Evolutionary conservation across 1,284 basidiomycete species (phyloP).

Genomic region (Ceratorhiza oryzae-sativae): DNA sequence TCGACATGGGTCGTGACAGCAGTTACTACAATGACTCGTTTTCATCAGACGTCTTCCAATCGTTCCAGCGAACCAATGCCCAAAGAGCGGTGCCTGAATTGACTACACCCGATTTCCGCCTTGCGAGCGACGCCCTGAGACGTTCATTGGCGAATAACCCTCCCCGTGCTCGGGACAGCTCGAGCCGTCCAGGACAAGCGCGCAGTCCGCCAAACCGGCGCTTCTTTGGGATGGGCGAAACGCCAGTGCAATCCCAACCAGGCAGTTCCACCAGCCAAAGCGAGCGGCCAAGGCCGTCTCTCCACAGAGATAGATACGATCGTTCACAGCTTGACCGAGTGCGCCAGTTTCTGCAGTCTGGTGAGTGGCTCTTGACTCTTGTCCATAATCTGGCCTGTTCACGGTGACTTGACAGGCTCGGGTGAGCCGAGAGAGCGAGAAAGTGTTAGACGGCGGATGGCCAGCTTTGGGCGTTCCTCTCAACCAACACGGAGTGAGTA

Average conservation of each 20-base stretch:
- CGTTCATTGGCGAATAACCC: conserved; percentile 1
- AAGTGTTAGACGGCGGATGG: conserved; percentile 6
- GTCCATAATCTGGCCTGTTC: not conserved
- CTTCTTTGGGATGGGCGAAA: conserved; percentile 14
- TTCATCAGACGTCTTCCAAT: conserved; percentile 19
- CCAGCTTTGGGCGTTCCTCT: conserved; percentile 8
- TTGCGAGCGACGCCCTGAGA: conserved; percentile 1
- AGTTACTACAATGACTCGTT: conserved; percentile 7
- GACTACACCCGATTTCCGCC: conserved; percentile 11
- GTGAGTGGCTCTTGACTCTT: not conserved
- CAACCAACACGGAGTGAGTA: conserved; percentile 24
- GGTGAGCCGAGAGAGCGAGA: conserved; percentile 11
- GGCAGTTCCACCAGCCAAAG: conserved; percentile 4
- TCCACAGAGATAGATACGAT: conserved; percentile 14
- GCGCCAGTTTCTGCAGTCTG: conserved; percentile 23
- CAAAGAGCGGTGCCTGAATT: not conserved
- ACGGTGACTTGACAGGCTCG: conserved; percentile 6
- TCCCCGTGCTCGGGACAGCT: not conserved
- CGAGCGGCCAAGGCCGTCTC: not conserved
- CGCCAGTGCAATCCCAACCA: not conserved
- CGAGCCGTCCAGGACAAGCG: not conserved
- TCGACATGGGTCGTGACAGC: not conserved
- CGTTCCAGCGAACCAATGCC: not conserved
- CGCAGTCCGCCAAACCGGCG: not conserved
- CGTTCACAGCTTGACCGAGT: conserved; percentile 17